These are phyloP conservation scores for Penicillium alfredii DNA, from an alignment of 495 filamentous ascomycete species.

Conservation along the genomic window DNA sequence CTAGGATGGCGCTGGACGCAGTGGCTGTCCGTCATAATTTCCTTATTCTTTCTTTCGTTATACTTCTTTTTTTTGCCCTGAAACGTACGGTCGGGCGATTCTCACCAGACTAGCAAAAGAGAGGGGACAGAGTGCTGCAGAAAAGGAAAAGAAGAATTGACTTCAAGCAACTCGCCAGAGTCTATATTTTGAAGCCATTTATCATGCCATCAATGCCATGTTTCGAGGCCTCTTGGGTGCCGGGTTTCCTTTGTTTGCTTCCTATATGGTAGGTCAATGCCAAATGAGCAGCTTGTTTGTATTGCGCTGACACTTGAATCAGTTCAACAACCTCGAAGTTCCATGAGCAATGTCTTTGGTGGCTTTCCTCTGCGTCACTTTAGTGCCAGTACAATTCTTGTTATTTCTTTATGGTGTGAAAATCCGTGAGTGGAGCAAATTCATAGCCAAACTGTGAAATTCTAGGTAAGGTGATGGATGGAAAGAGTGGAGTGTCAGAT, in stretches of 20 bases:
- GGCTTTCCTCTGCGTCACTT: slow-evolving; percentile 48
- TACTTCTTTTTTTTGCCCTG: slow-evolving; percentile 40
- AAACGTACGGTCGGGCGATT: slow-evolving; percentile 50
- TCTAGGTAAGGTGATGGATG: not conserved
- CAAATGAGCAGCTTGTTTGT: slow-evolving; percentile 39
- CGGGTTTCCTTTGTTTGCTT: slow-evolving; percentile 55
- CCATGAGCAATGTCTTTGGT: slow-evolving; percentile 54
- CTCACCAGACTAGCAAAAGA: slow-evolving; percentile 48
- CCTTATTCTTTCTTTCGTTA: slow-evolving; percentile 35
- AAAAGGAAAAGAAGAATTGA: too few species aligned
- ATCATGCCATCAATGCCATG: slow-evolving; percentile 45
- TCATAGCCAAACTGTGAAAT: slow-evolving; percentile 4
- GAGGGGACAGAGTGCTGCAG: too few species aligned
- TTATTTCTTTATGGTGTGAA: slow-evolving; percentile 57
- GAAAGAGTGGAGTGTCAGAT: too few species aligned
- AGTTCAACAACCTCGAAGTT: slow-evolving; percentile 52
- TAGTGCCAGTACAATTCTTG: slow-evolving; percentile 57
- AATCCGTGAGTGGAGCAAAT: slow-evolving; percentile 42
- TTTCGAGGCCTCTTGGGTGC: slow-evolving; percentile 37
- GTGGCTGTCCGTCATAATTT: slow-evolving; percentile 52
- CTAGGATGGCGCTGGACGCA: slow-evolving; percentile 56
- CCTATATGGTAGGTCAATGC: slow-evolving; percentile 39
- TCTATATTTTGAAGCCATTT: slow-evolving; percentile 47
- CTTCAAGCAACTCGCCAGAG: slow-evolving; percentile 19
- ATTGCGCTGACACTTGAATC: slow-evolving; percentile 12